phyloP scores from a whole-genome alignment of 2,329 filamentous ascomycete species.

The Xylariaceae sp. region DNA sequence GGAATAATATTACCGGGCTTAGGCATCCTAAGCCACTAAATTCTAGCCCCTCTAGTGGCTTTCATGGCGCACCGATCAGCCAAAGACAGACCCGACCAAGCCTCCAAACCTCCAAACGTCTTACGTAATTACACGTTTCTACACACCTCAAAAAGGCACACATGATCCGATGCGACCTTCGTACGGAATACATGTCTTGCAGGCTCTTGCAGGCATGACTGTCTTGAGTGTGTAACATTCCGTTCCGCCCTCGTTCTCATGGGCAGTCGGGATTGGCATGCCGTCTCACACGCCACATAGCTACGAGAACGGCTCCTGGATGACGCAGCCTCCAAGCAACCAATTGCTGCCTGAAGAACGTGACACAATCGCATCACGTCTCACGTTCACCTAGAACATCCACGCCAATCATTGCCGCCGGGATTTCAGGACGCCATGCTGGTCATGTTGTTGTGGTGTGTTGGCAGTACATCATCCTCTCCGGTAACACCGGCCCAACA shows the following conservation, averaged over 20 bases:
- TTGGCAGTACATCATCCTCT: conserved; percentile 13
- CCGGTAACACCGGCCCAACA: not conserved
- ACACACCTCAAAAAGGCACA: no score
- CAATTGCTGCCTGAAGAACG: not conserved
- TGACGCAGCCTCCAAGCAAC: not conserved
- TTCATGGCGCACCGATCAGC: no score
- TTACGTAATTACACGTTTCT: no score
- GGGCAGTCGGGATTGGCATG: not conserved
- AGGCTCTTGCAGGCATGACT: not conserved
- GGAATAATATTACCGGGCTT: no score
- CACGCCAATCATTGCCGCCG: conserved; percentile 1
- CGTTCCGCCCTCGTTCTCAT: not conserved
- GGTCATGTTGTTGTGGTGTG: conserved; percentile 11
- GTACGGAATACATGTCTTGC: no score
- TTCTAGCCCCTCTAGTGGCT: no score
- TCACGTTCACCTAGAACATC: not conserved
- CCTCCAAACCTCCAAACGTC: no score
- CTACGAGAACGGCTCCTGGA: not conserved
- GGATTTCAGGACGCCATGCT: conserved; percentile 12
- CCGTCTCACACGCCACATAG: not conserved
- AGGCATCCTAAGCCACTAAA: no score
- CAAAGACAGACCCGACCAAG: no score
- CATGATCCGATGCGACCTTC: no score
- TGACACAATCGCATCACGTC: not conserved
- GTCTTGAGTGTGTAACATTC: not conserved